A percentile compares a stretch with the other conserved stretches of the same genome.
phyloP scores from a whole-genome alignment of 2,329 filamentous ascomycete species.

The Hymenoscyphus albidus region DNA sequence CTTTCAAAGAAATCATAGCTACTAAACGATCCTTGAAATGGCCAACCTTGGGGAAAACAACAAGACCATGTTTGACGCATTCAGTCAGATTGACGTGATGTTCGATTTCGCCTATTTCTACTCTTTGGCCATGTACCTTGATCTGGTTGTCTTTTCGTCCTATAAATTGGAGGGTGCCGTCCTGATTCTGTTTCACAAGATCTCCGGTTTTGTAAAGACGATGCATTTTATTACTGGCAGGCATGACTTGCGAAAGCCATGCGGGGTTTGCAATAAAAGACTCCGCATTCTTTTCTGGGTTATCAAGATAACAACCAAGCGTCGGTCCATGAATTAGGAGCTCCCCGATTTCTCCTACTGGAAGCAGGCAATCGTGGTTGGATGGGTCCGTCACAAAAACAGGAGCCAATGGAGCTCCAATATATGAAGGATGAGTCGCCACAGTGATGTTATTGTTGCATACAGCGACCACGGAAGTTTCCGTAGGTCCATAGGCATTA shows the following conservation, averaged over 20 bases:
- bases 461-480: slow-evolving; percentile 48
- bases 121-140: slow-evolving; percentile 13
- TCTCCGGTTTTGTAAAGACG: slow-evolving; percentile 14
- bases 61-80: neutral
- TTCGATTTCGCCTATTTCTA: slow-evolving; percentile 42
- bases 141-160: slow-evolving; percentile 12
- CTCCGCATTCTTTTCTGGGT: slow-evolving; percentile 52
- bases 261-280: slow-evolving; percentile 52
- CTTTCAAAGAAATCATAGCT: slow-evolving; percentile 56
- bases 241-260: slow-evolving; percentile 39
- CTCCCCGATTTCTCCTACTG: slow-evolving; percentile 28
- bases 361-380: slow-evolving; percentile 20
- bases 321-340: slow-evolving; percentile 44
- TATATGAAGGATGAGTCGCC: slow-evolving; percentile 15
- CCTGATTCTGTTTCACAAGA: slow-evolving; percentile 6
- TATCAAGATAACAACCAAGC: slow-evolving; percentile 61
- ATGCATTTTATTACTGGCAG: neutral
- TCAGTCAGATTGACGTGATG: slow-evolving; percentile 28
- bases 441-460: slow-evolving; percentile 10
- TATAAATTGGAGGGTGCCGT: slow-evolving; percentile 38
- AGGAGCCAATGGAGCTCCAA: neutral
- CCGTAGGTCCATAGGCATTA: slow-evolving; percentile 72
- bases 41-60: slow-evolving; percentile 41
- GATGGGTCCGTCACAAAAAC: slow-evolving; percentile 12
- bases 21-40: slow-evolving; percentile 42